phyloP scores from a whole-genome alignment of 805 yeast species.

The Lachancea cidri region DNA sequence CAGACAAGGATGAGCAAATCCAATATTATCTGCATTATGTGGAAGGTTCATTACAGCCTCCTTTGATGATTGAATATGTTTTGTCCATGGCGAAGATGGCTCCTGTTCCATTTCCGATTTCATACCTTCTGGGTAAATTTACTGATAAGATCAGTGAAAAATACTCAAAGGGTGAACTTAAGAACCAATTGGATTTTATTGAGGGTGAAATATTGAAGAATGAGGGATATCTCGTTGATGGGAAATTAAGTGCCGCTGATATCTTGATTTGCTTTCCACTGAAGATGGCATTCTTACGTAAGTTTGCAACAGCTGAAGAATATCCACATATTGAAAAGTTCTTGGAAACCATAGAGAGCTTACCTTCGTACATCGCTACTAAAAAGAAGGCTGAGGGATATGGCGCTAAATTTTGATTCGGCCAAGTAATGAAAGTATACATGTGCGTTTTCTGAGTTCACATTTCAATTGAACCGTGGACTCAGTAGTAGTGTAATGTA shows the following conservation, averaged over 20 bases:
- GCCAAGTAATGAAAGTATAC: neutral
- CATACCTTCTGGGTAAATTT: constrained; percentile 39
- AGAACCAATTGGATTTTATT: constrained; percentile 36
- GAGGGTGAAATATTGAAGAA: constrained; percentile 37
- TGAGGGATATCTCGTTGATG: constrained; percentile 43
- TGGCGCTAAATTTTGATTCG: constrained; percentile 9
- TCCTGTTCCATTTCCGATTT: constrained; percentile 44
- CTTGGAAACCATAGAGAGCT: constrained; percentile 16
- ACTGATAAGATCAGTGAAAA: constrained; percentile 43
- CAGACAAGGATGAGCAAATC: constrained; percentile 39
- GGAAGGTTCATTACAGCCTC: constrained; percentile 60
- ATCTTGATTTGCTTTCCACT: constrained; percentile 48
- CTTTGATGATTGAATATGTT: constrained; percentile 36
- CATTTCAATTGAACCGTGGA: too few species aligned
- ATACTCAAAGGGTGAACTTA: constrained; percentile 46
- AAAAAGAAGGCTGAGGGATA: constrained; percentile 14
- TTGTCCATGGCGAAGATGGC: constrained; percentile 36
- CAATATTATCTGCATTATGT: constrained; percentile 50
- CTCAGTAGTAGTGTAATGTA: too few species aligned
- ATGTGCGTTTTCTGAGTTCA: too few species aligned
- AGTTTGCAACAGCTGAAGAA: constrained; percentile 14
- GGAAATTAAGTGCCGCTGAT: constrained; percentile 50
- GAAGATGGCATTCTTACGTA: constrained; percentile 16
- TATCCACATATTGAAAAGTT: constrained; percentile 25
- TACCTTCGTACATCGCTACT: constrained; percentile 13